phyloP scores from a whole-genome alignment of 257 asterid genomes.

The Capsicum rhomboideum region DNA sequence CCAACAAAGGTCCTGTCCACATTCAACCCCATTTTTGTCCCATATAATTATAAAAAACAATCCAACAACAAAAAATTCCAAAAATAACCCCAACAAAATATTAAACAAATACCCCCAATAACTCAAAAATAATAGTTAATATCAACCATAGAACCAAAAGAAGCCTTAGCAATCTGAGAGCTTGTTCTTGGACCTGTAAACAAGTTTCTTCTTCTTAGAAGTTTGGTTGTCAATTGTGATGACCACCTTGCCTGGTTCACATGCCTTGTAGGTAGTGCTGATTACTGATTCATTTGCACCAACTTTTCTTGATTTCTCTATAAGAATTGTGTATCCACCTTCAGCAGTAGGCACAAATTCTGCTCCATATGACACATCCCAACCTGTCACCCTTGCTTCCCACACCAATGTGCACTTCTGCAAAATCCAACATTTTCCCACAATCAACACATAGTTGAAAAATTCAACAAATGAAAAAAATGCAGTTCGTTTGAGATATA shows the following conservation, averaged over 20 bases:
- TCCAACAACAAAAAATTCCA: slow-evolving; percentile 13
- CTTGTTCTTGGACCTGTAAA: slow-evolving; percentile 83
- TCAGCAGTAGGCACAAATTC: slow-evolving; percentile 74
- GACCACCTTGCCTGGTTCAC: slow-evolving; percentile 72
- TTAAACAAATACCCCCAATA: slow-evolving; percentile 21
- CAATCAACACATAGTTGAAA: not conserved
- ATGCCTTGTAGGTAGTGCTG: slow-evolving; percentile 51
- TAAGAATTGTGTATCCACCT: slow-evolving; percentile 80
- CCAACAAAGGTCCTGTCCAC: slow-evolving; percentile 18
- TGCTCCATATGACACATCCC: slow-evolving; percentile 81
- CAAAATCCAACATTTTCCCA: not conserved
- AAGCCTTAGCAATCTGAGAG: slow-evolving; percentile 33
- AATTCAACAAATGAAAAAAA: not conserved
- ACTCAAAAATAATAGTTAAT: slow-evolving; percentile 20
- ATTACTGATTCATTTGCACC: slow-evolving; percentile 59
- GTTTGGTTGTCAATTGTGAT: slow-evolving; percentile 79
- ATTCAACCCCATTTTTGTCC: slow-evolving; percentile 6
- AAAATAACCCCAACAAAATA: slow-evolving; percentile 24
- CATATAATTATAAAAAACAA: slow-evolving; percentile 30
- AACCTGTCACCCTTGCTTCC: slow-evolving; percentile 86
- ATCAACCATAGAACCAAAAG: slow-evolving; percentile 26
- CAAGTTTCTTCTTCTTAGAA: slow-evolving; percentile 86
- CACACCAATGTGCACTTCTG: slow-evolving; percentile 64
- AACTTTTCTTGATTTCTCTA: slow-evolving; percentile 67
- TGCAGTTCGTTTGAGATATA: not conserved